Evolutionary conservation across 2,329 filamentous ascomycete genomes (phyloP), one percentile per base, ranked within the genome.

Genomic region (Truncatella angustata): DNA sequence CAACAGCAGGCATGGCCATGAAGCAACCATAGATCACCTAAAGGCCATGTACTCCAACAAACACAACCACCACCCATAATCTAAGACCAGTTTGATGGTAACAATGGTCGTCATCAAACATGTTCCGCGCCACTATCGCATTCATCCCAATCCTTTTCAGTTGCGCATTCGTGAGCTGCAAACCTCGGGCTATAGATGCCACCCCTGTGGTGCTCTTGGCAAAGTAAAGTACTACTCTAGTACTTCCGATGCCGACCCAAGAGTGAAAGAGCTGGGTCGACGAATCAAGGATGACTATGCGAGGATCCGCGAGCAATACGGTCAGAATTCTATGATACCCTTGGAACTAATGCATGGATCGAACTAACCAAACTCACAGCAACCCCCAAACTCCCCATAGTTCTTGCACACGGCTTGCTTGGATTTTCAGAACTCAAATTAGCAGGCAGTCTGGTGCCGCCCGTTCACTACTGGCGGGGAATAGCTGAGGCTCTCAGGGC

Each of bases 391-490:
- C 63, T 85, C 57, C 82, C 84, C 40, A 79, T 87, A 50, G 82
- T 87, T 50, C 78, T 87, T 30, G 83, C 84, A 49, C 84, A 87
- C 61, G 84, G 84, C 51, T 73, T 87, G 45, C 71, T 87, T 48
- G 84, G 84, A 60, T 87, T 86, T 63, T 75, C 80, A 34, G 78
- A 85, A 62, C 71, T 87, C 20, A 72, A 69, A 32, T 63, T 84
- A 14, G 73, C 72, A 11, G 72, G 76, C 1, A 65, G 62, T 16
- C 72, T 73, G 58, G 69, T 86, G 3, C 82, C 82, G 1, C 66
- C 77, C 2, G 74, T 86, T 32, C 76, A 81, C 42, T 86, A 87
- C 71, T 87, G 84, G 84, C 77, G 78, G 56, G 84, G 84, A 47
- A 87, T 87, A 57, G 74, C 74, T 20, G 76, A 83, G 16, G 83